Base-by-base conservation (phyloP, 2,329 filamentous ascomycete species). In the Drechslerella coelobrocha region DNA sequence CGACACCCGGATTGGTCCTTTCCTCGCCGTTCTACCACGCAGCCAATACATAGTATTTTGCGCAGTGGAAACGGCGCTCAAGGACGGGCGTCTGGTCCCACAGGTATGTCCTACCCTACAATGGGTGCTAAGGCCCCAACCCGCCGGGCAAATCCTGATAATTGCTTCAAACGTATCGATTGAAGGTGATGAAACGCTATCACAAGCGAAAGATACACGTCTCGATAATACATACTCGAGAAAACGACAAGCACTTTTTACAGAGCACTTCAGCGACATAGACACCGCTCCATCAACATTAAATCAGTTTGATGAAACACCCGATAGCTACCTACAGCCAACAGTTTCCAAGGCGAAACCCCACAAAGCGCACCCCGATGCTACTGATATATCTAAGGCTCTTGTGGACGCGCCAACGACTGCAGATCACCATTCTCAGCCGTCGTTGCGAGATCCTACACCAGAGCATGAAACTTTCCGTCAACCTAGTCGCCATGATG, bases 1-100 rank as follows among this genome's bases (percentile, higher is more conserved):
- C 75, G 87, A 85, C 52, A 89, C 84, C 6, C 81, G 82, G 50
- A 83, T 88, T 53, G 87, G 89, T 76, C 87, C 86, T 77, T 89
- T 88, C 74, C 72, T 24, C 72, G 52, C 21, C 59, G 50, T 34
- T 88, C 85, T 75, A 85, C 84, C 0, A 86, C 86, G 1, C 80
- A 85, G 53, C 81, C 81, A 57, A 61, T 54, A 39, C 63, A 51
- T 41, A 69, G 19, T n/a, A 26, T 60, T n/a, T 23, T 54, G 14
- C 66, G 54, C 26, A 26, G 19, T 17, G 53, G 59, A 21, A 71
- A 31, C 24, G 45, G 27, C 17, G 23, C 55, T 1, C 50, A 56
- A 27, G 48, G 53, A 34, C 47, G 39, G 23, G 17, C 45, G 6
- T 6, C 27, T 47, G 26, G n/a, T 23, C 55, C 23, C 29, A 54